These are phyloP conservation scores for Collybiopsis luxurians DNA, from an alignment of 768 basidiomycete genomes.

Conservation along the genomic window DNA sequence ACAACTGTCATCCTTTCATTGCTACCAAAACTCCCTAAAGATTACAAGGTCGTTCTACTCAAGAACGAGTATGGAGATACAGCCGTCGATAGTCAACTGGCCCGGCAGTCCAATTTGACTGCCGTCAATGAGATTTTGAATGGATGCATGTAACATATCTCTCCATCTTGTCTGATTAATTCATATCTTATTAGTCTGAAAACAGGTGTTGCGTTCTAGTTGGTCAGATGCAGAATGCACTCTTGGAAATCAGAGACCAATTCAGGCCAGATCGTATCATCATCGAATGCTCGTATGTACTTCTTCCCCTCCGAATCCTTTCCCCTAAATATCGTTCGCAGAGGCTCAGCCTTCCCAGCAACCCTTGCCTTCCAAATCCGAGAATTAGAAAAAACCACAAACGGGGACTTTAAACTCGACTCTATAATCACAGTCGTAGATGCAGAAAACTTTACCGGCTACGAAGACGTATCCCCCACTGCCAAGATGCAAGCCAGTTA, in stretches of 20 bases:
- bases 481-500: slow-evolving; percentile 96
- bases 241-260: slow-evolving; percentile 86
- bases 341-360: slow-evolving; percentile 94
- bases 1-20: slow-evolving; percentile 81
- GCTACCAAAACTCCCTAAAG: slow-evolving; percentile 75
- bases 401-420: slow-evolving; percentile 73
- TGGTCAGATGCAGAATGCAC: slow-evolving; percentile 89
- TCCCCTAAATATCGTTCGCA: slow-evolving; percentile 23
- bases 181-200: neutral
- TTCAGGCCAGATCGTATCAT: slow-evolving; percentile 88
- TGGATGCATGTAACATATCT: slow-evolving; percentile 79
- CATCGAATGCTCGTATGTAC: slow-evolving; percentile 89
- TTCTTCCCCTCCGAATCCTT: neutral
- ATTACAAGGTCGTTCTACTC: slow-evolving; percentile 86
- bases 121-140: slow-evolving; percentile 94
- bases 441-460: slow-evolving; percentile 88
- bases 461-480: slow-evolving; percentile 89
- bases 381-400: slow-evolving; percentile 69
- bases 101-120: slow-evolving; percentile 75
- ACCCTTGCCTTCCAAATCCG: slow-evolving; percentile 94
- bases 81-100: slow-evolving; percentile 93
- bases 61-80: slow-evolving; percentile 98
- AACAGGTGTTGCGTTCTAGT: slow-evolving; percentile 89
- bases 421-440: slow-evolving; percentile 91
- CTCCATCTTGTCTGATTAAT: neutral